Percentiles rank a stretch among this genome's conserved stretches.
Evolutionary conservation across 352 stramenopile genomes (phyloP).

Genomic region (Globisporangium megalacanthum): DNA sequence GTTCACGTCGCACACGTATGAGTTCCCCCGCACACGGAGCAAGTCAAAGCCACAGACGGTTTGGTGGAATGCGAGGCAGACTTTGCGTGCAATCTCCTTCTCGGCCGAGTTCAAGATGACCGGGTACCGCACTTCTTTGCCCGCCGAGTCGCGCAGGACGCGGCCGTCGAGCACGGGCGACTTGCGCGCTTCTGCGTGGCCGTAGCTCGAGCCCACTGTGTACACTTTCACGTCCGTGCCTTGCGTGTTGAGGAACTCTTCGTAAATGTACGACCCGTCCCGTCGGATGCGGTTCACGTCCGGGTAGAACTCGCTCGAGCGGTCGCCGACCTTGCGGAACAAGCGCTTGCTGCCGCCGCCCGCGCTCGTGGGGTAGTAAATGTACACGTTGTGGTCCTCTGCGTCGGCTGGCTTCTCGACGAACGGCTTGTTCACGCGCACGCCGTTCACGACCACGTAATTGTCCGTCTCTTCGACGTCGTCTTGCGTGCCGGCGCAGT

Average conservation of each 20-base stretch:
- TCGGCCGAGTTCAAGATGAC: constrained; percentile 98
- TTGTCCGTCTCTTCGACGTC: constrained; percentile 78
- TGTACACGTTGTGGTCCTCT: constrained; percentile 99
- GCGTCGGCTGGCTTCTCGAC: constrained; percentile 99
- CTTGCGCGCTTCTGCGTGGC: constrained; percentile 98
- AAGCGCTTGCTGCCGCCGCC: constrained; percentile 98
- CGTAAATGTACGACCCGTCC: constrained; percentile 96
- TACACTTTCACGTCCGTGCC: constrained; percentile 99
- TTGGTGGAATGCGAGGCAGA: constrained; percentile 95
- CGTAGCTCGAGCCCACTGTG: constrained; percentile 97
- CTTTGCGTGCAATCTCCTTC: constrained; percentile 97
- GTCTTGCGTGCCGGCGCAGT: constrained; percentile 75
- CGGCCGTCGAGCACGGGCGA: constrained; percentile 96
- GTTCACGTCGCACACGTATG: constrained; percentile 99
- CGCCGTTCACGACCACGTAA: constrained; percentile 90
- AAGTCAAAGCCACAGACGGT: constrained; percentile 99
- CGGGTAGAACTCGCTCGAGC: constrained; percentile 94
- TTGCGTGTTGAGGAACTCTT: constrained; percentile 99
- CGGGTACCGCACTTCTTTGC: constrained; percentile 98
- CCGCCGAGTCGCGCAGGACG: constrained; percentile 91
- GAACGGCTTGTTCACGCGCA: constrained; percentile 98
- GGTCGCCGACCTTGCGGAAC: constrained; percentile 97
- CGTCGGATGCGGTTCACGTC: constrained; percentile 95
- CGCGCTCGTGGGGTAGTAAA: constrained; percentile 98
- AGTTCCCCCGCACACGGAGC: constrained; percentile 87